phyloP scores from a whole-genome alignment of 495 filamentous ascomycete species.

The Aspergillus kassunensis region DNA sequence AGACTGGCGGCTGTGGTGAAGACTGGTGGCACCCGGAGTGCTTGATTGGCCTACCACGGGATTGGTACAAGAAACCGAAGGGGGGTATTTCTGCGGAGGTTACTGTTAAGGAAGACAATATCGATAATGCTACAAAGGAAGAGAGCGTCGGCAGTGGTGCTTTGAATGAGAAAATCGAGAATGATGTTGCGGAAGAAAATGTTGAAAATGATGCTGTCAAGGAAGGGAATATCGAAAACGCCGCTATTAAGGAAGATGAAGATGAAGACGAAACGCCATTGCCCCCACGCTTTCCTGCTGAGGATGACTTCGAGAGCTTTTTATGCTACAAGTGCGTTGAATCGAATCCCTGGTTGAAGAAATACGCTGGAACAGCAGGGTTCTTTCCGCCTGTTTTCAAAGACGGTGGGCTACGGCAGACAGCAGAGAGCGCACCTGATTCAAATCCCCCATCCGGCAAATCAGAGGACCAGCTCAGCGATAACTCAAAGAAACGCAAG shows the following conservation, averaged over 20 bases:
- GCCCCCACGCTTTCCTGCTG: constrained; percentile 80
- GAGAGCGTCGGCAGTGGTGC: no score
- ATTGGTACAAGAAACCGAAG: constrained; percentile 38
- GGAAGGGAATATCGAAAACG: constrained; percentile 29
- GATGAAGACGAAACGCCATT: constrained; percentile 56
- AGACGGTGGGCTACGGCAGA: constrained; percentile 25
- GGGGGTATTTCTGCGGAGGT: no score
- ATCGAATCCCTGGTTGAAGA: constrained; percentile 85
- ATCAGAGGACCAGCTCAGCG: constrained; percentile 15
- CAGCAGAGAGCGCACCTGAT: background rate
- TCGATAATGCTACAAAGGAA: no score
- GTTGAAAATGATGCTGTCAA: no score
- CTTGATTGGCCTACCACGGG: constrained; percentile 69
- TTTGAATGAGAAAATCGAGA: no score
- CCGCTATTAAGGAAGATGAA: constrained; percentile 5
- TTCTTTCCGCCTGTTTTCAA: constrained; percentile 71
- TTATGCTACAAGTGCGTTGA: constrained; percentile 94
- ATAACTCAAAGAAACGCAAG: constrained; percentile 69
- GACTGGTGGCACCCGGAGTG: constrained; percentile 99
- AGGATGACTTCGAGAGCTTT: constrained; percentile 83
- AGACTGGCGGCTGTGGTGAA: constrained; percentile 87
- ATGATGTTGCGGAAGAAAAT: no score
- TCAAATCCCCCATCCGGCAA: constrained; percentile 5
- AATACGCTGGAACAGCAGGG: constrained; percentile 76
- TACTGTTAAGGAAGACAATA: no score